phyloP scores from a whole-genome alignment of 768 basidiomycete genomes.

The Leccinum imitatum region DNA sequence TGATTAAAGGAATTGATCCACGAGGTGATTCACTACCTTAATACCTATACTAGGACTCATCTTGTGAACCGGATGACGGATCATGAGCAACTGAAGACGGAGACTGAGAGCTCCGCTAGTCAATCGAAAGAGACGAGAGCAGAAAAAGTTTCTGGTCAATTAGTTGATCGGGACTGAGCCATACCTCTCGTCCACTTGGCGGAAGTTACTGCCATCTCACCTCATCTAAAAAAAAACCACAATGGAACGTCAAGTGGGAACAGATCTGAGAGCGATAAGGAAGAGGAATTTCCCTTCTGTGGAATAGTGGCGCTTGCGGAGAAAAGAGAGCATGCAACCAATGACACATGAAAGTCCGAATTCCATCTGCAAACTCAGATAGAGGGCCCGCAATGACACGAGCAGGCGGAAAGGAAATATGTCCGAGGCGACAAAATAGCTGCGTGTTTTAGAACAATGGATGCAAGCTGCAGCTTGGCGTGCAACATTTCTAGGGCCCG shows the following conservation, averaged over 20 bases:
- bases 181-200: constrained; percentile 16
- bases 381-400: constrained; percentile 15
- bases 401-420: constrained; percentile 8
- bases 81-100: constrained; percentile 16
- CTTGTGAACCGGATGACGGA: constrained; percentile 15
- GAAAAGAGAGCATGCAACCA: constrained; percentile 24
- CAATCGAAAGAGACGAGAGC: constrained; percentile 6
- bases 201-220: constrained; percentile 15
- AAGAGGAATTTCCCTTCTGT: constrained; percentile 14
- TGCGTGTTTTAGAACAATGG: constrained; percentile 13
- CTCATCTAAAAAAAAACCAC: constrained; percentile 12
- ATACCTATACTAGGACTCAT: constrained; percentile 7
- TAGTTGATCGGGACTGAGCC: constrained; percentile 13
- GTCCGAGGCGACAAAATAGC: constrained; percentile 8
- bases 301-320: constrained; percentile 26
- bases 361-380: constrained; percentile 30
- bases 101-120: constrained; percentile 17
- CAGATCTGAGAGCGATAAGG: constrained; percentile 24
- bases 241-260: constrained; percentile 18
- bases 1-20: constrained; percentile 24
- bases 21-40: constrained; percentile 25
- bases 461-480: constrained; percentile 5
- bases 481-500: constrained; percentile 12
- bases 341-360: constrained; percentile 35
- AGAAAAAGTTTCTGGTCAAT: constrained; percentile 22